Conservation (phyloP, 768 basidiomycete species). For the Chalciporus piperatus region DNA sequence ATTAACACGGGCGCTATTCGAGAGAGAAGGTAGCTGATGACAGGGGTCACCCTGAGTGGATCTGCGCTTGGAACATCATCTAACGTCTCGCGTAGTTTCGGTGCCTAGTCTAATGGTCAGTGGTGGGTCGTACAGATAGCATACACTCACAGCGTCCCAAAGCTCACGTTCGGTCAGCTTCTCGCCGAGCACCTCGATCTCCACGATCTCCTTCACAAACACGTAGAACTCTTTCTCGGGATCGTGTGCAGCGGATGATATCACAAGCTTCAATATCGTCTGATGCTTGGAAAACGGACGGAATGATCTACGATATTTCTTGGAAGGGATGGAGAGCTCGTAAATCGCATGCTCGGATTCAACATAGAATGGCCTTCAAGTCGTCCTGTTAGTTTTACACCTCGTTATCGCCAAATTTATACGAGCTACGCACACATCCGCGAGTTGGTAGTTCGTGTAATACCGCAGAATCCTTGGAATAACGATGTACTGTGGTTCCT, state of each 20-base stretch:
- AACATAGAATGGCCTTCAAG: conserved; percentile 52
- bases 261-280: conserved; percentile 48
- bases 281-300: conserved; percentile 50
- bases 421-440: conserved; percentile 45
- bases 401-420: not conserved
- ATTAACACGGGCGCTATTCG: conserved; percentile 9
- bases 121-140: not conserved
- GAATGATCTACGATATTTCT: conserved; percentile 41
- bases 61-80: conserved; percentile 23
- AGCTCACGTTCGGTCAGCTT: conserved; percentile 23
- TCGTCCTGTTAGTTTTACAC: conserved; percentile 23
- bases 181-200: conserved; percentile 14
- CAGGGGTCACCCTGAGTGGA: conserved; percentile 14
- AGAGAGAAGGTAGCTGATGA: conserved; percentile 20
- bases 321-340: conserved; percentile 47
- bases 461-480: conserved; percentile 47
- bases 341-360: conserved; percentile 68
- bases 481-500: conserved; percentile 39
- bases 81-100: conserved; percentile 17
- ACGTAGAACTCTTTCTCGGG: conserved; percentile 29
- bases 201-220: conserved; percentile 36
- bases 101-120: conserved; percentile 13
- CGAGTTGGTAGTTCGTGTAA: conserved; percentile 49
- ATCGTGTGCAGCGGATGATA: conserved; percentile 26
- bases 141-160: conserved; percentile 26